Evolutionary conservation across 1,284 basidiomycete species (phyloP).

Genomic region (Trichosporon inkin): DNA sequence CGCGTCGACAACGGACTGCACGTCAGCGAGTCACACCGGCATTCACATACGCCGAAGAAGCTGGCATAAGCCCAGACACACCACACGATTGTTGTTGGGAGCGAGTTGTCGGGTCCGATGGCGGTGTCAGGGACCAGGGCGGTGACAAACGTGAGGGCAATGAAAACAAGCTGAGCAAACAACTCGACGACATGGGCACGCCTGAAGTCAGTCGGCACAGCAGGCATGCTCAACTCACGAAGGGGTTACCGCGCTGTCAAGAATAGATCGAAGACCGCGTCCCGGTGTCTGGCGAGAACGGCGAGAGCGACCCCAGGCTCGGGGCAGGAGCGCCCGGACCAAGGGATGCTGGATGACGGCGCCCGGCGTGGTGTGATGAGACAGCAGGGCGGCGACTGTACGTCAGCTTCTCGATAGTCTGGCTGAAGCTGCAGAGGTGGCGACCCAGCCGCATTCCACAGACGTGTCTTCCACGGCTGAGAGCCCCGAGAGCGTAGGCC

Average conservation of each 20-base stretch:
- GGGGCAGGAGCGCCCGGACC: slow-evolving; percentile 20
- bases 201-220: slow-evolving; percentile 7
- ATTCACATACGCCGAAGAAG: slow-evolving; percentile 14
- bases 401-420: background rate
- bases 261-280: slow-evolving; percentile 11
- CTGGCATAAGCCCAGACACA: slow-evolving; percentile 21
- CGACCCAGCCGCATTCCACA: background rate
- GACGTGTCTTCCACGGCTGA: no score
- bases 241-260: slow-evolving; percentile 19
- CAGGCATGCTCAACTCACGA: slow-evolving; percentile 16
- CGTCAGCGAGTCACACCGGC: background rate
- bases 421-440: background rate
- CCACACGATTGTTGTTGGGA: slow-evolving; percentile 19
- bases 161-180: slow-evolving; percentile 16
- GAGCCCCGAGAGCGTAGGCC: no score
- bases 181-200: slow-evolving; percentile 24
- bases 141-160: slow-evolving; percentile 23
- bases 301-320: slow-evolving; percentile 20
- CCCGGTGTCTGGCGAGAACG: slow-evolving; percentile 3
- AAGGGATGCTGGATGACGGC: slow-evolving; percentile 22
- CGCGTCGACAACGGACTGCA: slow-evolving; percentile 19
- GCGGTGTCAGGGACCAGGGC: slow-evolving; percentile 22
- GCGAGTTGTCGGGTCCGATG: slow-evolving; percentile 14
- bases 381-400: slow-evolving; percentile 18
- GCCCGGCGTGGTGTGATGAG: slow-evolving; percentile 25